Evolutionary conservation across 352 stramenopile species (phyloP).

Genomic region (Pythium rhizo-oryzae): DNA sequence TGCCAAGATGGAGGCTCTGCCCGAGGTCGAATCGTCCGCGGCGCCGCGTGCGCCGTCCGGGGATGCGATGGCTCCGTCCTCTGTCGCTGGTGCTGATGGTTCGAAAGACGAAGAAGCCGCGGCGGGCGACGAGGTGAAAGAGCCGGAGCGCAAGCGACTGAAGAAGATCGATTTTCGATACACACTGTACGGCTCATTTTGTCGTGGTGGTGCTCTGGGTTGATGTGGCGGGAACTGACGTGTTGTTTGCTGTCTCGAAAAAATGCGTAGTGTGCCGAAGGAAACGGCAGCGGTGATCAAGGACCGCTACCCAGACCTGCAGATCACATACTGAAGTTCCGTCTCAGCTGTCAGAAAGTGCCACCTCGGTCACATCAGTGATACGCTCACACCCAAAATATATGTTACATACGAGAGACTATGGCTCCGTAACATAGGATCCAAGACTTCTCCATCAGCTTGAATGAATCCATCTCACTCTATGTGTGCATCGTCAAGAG

Average conservation of each 20-base stretch:
- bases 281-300: constrained; percentile 72
- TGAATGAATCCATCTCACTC: constrained; percentile 33
- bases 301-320: constrained; percentile 70
- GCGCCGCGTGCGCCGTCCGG: background rate
- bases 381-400: background rate
- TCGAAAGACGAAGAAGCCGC: constrained; percentile 29
- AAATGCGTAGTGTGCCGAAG: constrained; percentile 62
- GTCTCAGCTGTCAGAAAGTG: background rate
- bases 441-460: background rate
- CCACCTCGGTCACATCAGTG: background rate
- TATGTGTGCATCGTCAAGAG: constrained; percentile 59
- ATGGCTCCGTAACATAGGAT: too few relatives aligned
- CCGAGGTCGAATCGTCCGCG: constrained; percentile 29
- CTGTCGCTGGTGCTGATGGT: constrained; percentile 8
- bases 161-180: constrained; percentile 92
- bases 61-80: background rate
- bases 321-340: constrained; percentile 45
- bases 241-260: background rate
- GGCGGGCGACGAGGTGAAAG: constrained; percentile 39
- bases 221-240: constrained; percentile 4
- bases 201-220: background rate
- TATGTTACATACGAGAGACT: background rate
- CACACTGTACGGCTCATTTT: constrained; percentile 58
- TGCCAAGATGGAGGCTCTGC: constrained; percentile 71
- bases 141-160: constrained; percentile 82